These are phyloP conservation scores for Hymenoscyphus salicellus DNA, from an alignment of 2,329 filamentous ascomycete species.

Conservation along the genomic window DNA sequence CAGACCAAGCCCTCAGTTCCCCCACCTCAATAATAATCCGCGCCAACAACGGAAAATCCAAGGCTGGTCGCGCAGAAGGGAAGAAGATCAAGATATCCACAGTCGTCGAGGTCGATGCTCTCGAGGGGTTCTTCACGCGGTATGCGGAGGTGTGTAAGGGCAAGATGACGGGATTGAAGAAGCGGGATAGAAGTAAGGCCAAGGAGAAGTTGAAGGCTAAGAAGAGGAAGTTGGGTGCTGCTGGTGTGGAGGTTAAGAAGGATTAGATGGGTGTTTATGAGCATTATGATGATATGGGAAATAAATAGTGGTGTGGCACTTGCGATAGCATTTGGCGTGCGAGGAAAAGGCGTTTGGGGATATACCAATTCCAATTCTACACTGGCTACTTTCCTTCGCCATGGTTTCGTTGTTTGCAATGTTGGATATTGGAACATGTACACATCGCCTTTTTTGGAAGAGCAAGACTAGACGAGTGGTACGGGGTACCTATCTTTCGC, in stretches of 20 bases:
- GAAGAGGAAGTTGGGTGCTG: conserved; percentile 44
- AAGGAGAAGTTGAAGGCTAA: conserved; percentile 74
- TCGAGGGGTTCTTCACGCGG: conserved; percentile 76
- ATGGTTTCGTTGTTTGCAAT: background rate
- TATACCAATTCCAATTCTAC: conserved; percentile 4
- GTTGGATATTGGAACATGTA: no score
- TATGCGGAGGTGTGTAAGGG: conserved; percentile 91
- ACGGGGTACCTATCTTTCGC: no score
- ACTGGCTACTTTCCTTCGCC: background rate
- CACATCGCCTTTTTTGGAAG: no score
- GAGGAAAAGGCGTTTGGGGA: conserved; percentile 6
- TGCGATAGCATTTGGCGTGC: conserved; percentile 4
- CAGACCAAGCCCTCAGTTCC: conserved; percentile 56
- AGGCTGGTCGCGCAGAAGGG: conserved; percentile 37
- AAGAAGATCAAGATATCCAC: conserved; percentile 76
- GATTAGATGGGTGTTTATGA: background rate
- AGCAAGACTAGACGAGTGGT: no score
- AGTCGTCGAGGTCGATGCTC: conserved; percentile 68
- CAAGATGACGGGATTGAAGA: conserved; percentile 87
- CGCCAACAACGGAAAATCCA: conserved; percentile 74
- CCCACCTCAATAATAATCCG: conserved; percentile 75
- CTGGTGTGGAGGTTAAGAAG: conserved; percentile 28
- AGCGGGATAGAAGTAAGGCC: conserved; percentile 83
- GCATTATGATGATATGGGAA: background rate
- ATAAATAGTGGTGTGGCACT: background rate